Evolutionary conservation across 208 protist species (phyloP), one percentile per base, ranked within the genome.

Genomic region (Leptomonas seymouri): DNA sequence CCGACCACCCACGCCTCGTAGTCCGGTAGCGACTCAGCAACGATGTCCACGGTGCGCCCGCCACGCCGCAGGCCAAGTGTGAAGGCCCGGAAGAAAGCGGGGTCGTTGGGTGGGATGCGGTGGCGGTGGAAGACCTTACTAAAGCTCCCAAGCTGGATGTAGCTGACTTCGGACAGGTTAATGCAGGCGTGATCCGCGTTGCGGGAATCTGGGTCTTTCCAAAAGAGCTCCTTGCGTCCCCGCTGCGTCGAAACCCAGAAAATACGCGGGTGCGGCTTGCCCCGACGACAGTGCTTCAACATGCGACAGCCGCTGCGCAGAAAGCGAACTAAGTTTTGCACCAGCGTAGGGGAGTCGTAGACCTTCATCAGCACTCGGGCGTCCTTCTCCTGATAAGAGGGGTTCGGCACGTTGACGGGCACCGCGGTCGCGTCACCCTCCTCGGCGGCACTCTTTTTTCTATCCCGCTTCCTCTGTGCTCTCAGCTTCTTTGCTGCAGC

Each of bases 1-100:
- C 91, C 95, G 14, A 98, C 71, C 18, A 97, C 80, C 93, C 93
- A 97, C 51, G 95, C 95, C 76, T 98, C 95, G 72, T 93, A 97
- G 71, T 98, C 95, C n/a, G 90, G 80, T 18, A 93, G 36, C 30
- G 87, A 84, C 55, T 91, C 83, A 2, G 92, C 91, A 2, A 98
- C 91, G 28, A 96, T 81, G 79, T 98, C 95, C 20, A 98, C 82
- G n/a, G 95, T 97, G 48, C 95, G 87, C 20, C 75, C 79, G 48
- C 89, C 89, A 36, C 63, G 78, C 51, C 90, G 92, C 41, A 97
- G 58, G 27, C 86, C 91, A 49, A 98, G 65, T 27, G 93, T 89
- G 72, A 98, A 97, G 74, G 89, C 87, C 46, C 81, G 82, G 73
- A 91, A 97, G 74, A 97, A 97, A 41, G 76, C 72, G 5, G 84